Conservation (phyloP, 768 basidiomycete species). For the Paxillus rubicundulus region DNA sequence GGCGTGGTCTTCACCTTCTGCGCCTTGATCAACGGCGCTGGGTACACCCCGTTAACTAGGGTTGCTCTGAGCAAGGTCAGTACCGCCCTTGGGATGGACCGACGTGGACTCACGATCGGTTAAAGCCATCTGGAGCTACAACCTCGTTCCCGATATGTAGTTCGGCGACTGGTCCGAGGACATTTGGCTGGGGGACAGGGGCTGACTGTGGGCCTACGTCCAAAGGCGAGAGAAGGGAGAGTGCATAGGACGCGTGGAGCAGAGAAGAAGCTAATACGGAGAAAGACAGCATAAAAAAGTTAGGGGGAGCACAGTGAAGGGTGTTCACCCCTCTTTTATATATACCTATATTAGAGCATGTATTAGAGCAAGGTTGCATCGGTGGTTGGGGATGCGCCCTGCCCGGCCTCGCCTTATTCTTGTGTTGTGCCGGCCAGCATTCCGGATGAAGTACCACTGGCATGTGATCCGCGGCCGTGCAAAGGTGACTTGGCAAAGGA, state of each 20-base stretch:
- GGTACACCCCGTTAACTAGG: conserved; percentile 43
- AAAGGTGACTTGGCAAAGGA: too few relatives aligned
- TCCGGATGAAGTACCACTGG: too few relatives aligned
- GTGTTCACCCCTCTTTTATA: too few relatives aligned
- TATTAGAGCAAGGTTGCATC: too few relatives aligned
- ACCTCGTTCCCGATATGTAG: conserved; percentile 33
- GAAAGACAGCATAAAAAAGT: neutral
- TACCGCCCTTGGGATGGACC: neutral
- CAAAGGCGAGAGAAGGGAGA: neutral
- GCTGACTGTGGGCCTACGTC: neutral
- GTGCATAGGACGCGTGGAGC: neutral
- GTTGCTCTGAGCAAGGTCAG: conserved; percentile 33
- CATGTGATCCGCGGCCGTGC: too few relatives aligned
- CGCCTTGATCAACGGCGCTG: conserved; percentile 44
- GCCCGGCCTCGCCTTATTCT: too few relatives aligned
- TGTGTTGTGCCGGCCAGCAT: too few relatives aligned
- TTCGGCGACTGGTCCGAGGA: conserved; percentile 12
- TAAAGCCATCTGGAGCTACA: conserved; percentile 42
- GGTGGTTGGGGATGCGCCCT: too few relatives aligned
- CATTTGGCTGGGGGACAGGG: neutral
- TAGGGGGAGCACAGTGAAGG: too few relatives aligned
- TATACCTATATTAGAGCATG: too few relatives aligned
- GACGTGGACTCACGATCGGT: conserved; percentile 31
- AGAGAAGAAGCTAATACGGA: neutral
- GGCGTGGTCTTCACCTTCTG: conserved; percentile 27